phyloP scores from a whole-genome alignment of 495 filamentous ascomycete genomes.

The Aspergillus diversus region DNA sequence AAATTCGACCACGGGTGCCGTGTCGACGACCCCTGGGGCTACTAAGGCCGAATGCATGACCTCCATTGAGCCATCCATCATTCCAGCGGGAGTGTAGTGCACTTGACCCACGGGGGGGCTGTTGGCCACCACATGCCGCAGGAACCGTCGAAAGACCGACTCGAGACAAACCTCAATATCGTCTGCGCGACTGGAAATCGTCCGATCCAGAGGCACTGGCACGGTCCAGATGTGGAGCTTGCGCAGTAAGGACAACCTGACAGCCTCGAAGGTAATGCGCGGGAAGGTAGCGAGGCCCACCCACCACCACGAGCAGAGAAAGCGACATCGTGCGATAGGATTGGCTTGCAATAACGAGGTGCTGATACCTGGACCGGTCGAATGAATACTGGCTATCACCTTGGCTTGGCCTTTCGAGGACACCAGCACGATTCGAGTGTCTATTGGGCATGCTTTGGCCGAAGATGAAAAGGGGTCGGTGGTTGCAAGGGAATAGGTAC shows the following conservation, averaged over 20 bases:
- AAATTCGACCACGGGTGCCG: not conserved
- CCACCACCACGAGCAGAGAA: slow-evolving; percentile 3
- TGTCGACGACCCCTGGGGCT: not conserved
- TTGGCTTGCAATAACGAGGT: not conserved
- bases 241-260: not conserved
- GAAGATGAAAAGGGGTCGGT: slow-evolving; percentile 1
- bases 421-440: slow-evolving; percentile 8
- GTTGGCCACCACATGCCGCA: not conserved
- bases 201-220: slow-evolving; percentile 1
- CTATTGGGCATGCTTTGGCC: not conserved
- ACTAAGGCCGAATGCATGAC: not conserved
- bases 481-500: slow-evolving; percentile 5
- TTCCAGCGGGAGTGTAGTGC: slow-evolving; percentile 4
- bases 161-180: not conserved
- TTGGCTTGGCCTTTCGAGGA: slow-evolving; percentile 2
- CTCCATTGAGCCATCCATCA: not conserved
- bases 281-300: slow-evolving; percentile 9
- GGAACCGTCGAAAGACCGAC: slow-evolving; percentile 10
- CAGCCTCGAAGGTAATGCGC: slow-evolving; percentile 10
- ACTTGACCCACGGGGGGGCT: not conserved
- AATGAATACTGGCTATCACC: slow-evolving; percentile 12
- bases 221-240: slow-evolving; percentile 6
- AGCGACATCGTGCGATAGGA: not conserved
- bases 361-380: not conserved
- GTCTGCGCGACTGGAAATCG: slow-evolving; percentile 1